Evolutionary conservation across 2,329 filamentous ascomycete species (phyloP).

Genomic region (Thielaviopsis musarum): DNA sequence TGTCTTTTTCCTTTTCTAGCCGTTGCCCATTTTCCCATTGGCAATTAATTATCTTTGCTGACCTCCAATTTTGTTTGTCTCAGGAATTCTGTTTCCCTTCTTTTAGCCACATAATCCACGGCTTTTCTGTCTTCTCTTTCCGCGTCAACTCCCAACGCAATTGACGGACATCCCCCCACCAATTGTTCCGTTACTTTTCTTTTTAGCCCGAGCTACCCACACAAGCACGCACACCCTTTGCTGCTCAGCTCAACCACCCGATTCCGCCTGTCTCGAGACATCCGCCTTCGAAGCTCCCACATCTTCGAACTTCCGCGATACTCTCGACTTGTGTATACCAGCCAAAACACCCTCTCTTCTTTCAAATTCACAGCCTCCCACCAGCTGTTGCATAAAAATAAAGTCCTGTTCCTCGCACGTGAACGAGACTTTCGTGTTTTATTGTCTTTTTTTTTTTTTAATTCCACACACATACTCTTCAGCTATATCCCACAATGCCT

Average conservation of each 20-base stretch:
- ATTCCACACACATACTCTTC: conserved; percentile 3
- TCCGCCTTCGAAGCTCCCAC: conserved; percentile 9
- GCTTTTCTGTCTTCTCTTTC: not conserved
- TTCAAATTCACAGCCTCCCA: conserved; percentile 1
- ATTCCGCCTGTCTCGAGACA: not conserved
- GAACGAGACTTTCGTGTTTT: conserved; percentile 3
- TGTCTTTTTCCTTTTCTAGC: not conserved
- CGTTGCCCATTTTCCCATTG: not conserved
- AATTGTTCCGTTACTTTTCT: conserved; percentile 8
- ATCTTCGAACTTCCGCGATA: conserved; percentile 6
- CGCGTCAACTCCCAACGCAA: conserved; percentile 6
- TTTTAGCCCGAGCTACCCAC: conserved; percentile 1
- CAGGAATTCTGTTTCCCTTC: not conserved
- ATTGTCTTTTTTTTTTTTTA: conserved; percentile 1
- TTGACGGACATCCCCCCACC: conserved; percentile 10
- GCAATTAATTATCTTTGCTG: not conserved
- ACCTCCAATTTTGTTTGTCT: not conserved
- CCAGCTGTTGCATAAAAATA: not conserved
- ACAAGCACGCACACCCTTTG: not conserved
- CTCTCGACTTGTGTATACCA: not conserved
- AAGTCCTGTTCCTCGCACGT: conserved; percentile 5
- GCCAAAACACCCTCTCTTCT: not conserved
- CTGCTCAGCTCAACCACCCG: conserved; percentile 5
- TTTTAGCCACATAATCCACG: not conserved
- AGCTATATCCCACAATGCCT: conserved; percentile 26